phyloP scores from a whole-genome alignment of 805 yeast genomes.

The Hanseniaspora singularis region DNA sequence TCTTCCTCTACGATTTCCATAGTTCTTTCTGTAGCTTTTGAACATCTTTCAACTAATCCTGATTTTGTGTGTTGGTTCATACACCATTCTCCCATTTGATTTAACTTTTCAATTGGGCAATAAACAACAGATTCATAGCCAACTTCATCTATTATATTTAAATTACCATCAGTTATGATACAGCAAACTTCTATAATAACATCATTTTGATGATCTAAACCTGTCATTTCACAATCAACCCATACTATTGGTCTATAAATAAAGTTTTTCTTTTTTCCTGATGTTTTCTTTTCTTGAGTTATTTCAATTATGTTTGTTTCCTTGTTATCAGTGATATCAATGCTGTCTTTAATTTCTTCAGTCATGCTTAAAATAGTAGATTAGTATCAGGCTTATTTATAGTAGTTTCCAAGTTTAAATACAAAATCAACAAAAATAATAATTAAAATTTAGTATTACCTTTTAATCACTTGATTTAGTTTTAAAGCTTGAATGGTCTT shows the following conservation, averaged over 20 bases:
- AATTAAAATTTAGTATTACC: too few relatives aligned
- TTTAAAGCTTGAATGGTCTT: too few relatives aligned
- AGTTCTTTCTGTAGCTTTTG: constrained; percentile 44
- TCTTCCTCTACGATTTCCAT: constrained; percentile 52
- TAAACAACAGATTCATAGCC: constrained; percentile 80
- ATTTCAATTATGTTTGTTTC: background rate
- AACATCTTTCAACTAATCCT: constrained; percentile 67
- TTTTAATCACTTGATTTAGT: too few relatives aligned
- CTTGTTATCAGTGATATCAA: background rate
- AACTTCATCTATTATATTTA: constrained; percentile 51
- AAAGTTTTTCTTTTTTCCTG: constrained; percentile 1
- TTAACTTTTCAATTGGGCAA: constrained; percentile 48
- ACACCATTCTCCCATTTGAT: constrained; percentile 83
- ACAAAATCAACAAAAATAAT: too few relatives aligned
- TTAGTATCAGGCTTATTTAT: too few relatives aligned
- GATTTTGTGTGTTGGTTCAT: constrained; percentile 59
- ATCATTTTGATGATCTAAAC: constrained; percentile 68
- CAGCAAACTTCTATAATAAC: constrained; percentile 87
- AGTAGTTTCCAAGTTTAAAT: too few relatives aligned
- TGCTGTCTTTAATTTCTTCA: too few relatives aligned
- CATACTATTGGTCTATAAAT: constrained; percentile 52
- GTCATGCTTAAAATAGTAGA: constrained; percentile 21
- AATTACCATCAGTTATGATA: constrained; percentile 70
- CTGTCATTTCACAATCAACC: constrained; percentile 99
- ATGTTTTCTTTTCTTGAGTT: background rate